Conservation (phyloP, 1,139 yeast species). For the Geotrichum fermentans region DNA sequence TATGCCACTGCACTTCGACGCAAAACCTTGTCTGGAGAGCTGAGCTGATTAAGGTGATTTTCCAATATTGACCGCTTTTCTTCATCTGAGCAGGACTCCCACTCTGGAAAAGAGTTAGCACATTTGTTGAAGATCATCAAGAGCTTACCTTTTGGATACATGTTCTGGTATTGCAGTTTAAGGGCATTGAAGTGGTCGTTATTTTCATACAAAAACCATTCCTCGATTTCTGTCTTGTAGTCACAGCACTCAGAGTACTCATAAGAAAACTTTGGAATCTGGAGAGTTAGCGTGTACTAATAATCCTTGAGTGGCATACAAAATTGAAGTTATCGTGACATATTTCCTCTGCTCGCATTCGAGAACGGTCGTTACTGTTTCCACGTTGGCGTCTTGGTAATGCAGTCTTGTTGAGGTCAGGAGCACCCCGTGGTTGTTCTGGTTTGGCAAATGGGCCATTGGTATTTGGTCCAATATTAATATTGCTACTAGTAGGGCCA, state of each 20-base stretch:
- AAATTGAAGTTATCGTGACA: slow-evolving; percentile 16
- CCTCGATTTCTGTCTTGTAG: slow-evolving; percentile 32
- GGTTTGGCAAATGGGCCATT: not conserved
- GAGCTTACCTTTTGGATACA: slow-evolving; percentile 6
- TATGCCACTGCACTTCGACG: slow-evolving; percentile 22
- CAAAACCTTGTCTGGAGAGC: slow-evolving; percentile 3
- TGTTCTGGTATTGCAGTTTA: slow-evolving; percentile 9
- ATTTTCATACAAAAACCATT: slow-evolving; percentile 36
- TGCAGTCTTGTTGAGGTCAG: not conserved
- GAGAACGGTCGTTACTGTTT: slow-evolving; percentile 17
- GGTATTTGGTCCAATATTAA: not conserved
- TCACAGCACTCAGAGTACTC: slow-evolving; percentile 30
- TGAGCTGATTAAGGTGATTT: slow-evolving; percentile 13
- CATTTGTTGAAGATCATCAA: too few relatives aligned
- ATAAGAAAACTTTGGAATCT: slow-evolving; percentile 30
- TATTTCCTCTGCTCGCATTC: slow-evolving; percentile 20
- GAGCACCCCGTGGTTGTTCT: not conserved
- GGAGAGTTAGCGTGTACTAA: not conserved
- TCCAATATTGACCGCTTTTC: slow-evolving; percentile 18
- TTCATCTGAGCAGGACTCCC: slow-evolving; percentile 14
- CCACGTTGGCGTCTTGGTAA: slow-evolving; percentile 16
- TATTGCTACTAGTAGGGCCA: slow-evolving; percentile 8
- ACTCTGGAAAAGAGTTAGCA: too few relatives aligned
- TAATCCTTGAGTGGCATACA: not conserved
- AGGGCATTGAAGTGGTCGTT: slow-evolving; percentile 30